These are phyloP conservation scores for Fusarium verticillioides DNA, from an alignment of 2,329 filamentous ascomycete genomes.

Conservation along the genomic window DNA sequence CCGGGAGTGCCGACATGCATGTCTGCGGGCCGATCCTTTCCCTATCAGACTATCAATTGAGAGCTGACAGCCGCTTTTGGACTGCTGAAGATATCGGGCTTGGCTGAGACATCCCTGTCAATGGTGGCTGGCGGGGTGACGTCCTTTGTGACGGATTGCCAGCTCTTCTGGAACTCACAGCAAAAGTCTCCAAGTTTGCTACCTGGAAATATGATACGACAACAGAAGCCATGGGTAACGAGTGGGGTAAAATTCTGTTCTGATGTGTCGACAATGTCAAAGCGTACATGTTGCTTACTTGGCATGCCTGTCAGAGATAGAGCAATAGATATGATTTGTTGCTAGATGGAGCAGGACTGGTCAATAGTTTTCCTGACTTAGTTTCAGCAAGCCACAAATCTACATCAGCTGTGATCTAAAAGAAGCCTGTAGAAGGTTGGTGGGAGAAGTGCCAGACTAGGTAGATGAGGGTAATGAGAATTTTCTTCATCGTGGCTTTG, in stretches of 20 bases:
- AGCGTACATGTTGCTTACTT: background rate
- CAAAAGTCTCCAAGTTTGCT: fast-evolving
- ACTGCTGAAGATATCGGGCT: background rate
- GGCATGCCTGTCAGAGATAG: background rate
- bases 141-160: no score
- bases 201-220: background rate
- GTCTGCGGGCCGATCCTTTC: background rate
- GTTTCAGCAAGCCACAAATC: background rate
- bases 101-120: background rate
- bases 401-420: background rate
- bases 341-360: background rate
- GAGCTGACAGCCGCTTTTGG: background rate
- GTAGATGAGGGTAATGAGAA: background rate
- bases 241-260: background rate
- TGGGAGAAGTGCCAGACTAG: fast-evolving
- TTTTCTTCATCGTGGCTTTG: background rate
- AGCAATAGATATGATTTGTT: background rate
- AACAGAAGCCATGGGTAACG: fast-evolving
- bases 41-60: background rate
- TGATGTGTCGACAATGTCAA: background rate
- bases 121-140: background rate
- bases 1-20: background rate
- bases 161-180: background rate
- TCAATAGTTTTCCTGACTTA: fast-evolving
- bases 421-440: fast-evolving